phyloP scores from a whole-genome alignment of 768 basidiomycete species.

The Termitomyces sp. region DNA sequence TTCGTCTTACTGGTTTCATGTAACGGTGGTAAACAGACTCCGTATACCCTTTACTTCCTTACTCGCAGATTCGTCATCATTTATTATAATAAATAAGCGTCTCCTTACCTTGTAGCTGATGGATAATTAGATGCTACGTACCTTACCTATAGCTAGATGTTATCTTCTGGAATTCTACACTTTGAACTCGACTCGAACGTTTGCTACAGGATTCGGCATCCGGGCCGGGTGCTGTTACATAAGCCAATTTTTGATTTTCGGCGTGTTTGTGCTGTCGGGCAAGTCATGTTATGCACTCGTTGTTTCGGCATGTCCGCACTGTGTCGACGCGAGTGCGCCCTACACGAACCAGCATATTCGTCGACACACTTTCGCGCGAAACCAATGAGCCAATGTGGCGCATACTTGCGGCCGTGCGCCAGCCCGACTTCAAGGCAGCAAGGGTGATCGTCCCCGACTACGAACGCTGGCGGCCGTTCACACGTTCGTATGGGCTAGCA shows the following conservation, averaged over 20 bases:
- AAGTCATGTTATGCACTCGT: conserved; percentile 5
- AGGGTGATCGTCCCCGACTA: conserved; percentile 35
- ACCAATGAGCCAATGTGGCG: conserved; percentile 40
- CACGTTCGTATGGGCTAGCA: conserved; percentile 12
- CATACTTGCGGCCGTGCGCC: conserved; percentile 32
- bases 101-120: too few relatives aligned
- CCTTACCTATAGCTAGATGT: too few relatives aligned
- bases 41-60: not conserved
- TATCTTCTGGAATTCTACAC: too few relatives aligned
- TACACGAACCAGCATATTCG: conserved; percentile 25
- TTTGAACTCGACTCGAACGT: too few relatives aligned
- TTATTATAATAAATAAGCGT: too few relatives aligned
- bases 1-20: not conserved
- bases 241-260: conserved; percentile 3
- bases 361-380: conserved; percentile 30
- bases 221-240: not conserved
- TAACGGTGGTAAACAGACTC: not conserved
- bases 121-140: too few relatives aligned
- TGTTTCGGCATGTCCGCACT: conserved; percentile 11
- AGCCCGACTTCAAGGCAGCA: conserved; percentile 21
- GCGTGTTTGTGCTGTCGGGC: not conserved
- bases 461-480: conserved; percentile 32
- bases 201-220: not conserved
- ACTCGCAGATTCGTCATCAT: not conserved
- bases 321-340: conserved; percentile 16